Base-by-base conservation (phyloP, 352 stramenopile species). In the Globisporangium mamillatum region DNA sequence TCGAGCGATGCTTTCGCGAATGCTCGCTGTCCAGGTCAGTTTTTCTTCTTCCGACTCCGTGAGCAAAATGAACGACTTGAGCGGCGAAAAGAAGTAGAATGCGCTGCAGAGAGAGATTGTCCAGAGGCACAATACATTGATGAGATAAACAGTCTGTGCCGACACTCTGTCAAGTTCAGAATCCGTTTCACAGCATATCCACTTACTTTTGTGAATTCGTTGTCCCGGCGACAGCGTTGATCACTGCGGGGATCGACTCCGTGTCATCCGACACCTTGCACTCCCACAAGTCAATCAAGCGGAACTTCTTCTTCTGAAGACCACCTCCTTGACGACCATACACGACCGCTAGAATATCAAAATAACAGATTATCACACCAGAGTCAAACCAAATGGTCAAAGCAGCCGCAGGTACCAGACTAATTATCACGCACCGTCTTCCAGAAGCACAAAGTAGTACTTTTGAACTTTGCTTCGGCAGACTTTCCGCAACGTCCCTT, bases 61-160 rank as follows among this genome's bases (percentile, higher is more conserved):
- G 16, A 95, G 72, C 44, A 95, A 71, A 56, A 95, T 92, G 61
- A 95, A 95, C 29, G 88, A 95, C 74, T 95, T 95, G 24, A 92
- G 77, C 18, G 83, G 88, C 2, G 88, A 95, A 59, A 88, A 93
- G 48, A 95, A 95, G 64, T 89, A 92, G 59, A 95, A 93, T 0
- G 88, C 88, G 60, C 84, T 95, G 60, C 2, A 69, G 20, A 14
- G 20, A 20, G 34, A 16, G 12, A 6, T 52, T 52, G 1, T 7
- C 22, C 6, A 22, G 44, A 50, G 14, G 3, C 44, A 52, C 44
- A 22, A 1, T 18, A 52, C 6, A 52, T 46, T 16, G 12, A 20
- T 52, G 6, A 52, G 18, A 22, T 7, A 52, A 16, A 44, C 3
- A 44, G 12, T n/a, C 18, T 12, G 44, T 7, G 20, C 44, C 18